A percentile compares a stretch with the other conserved stretches of the same genome.
These are phyloP conservation scores for Sphagnum magellanicum DNA, from an alignment of 228 moss, liverwort and hornwort genomes.

Conservation along the genomic window DNA sequence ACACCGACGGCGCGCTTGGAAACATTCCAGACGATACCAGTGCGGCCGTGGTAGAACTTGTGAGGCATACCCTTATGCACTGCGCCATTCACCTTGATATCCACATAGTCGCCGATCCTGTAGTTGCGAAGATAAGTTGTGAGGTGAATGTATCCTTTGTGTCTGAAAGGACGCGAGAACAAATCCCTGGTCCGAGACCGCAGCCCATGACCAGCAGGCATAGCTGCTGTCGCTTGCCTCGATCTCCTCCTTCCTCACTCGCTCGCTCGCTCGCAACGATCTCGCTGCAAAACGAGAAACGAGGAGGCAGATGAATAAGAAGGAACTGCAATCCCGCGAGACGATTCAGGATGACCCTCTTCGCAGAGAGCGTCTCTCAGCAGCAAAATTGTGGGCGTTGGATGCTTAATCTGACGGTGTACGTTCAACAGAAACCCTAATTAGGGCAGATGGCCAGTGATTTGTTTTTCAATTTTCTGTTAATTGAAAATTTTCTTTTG, in stretches of 20 bases:
- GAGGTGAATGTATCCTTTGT: constrained; percentile 12
- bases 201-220: constrained; percentile 15
- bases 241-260: not conserved
- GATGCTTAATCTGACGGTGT: too few species aligned
- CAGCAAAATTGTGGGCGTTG: too few species aligned
- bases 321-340: too few species aligned
- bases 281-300: too few species aligned
- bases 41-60: constrained; percentile 18
- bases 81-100: constrained; percentile 20
- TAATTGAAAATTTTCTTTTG: too few species aligned
- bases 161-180: constrained; percentile 17
- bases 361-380: too few species aligned
- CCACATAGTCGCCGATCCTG: constrained; percentile 19
- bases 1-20: constrained; percentile 15
- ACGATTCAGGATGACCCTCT: too few species aligned
- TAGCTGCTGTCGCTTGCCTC: not conserved
- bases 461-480: too few species aligned
- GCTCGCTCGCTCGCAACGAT: too few species aligned
- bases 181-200: constrained; percentile 15
- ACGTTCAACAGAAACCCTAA: too few species aligned
- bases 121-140: constrained; percentile 16
- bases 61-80: constrained; percentile 18
- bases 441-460: too few species aligned
- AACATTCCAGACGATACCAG: constrained; percentile 13
- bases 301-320: too few species aligned